Evolutionary conservation across 106 monocot genomes (phyloP), one percentile per base, ranked within the genome.

Genomic region (Apostasia ramifera): DNA sequence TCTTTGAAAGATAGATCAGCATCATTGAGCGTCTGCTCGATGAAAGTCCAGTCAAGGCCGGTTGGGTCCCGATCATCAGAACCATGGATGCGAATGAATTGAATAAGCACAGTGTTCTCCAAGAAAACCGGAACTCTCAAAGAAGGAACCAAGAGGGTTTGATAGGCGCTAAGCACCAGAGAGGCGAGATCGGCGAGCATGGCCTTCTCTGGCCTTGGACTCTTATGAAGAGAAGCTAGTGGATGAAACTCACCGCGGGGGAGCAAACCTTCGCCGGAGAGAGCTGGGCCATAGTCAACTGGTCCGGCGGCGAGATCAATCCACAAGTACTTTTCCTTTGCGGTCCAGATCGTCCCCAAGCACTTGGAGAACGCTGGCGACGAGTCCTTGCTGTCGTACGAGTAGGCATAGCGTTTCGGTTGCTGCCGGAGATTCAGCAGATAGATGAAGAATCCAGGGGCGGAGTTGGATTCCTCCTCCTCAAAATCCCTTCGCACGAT

Each of bases 231-330:
- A 0, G 92, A 38, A 0, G 95, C 82, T 2, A 97, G 71, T 1
- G 92, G 89, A 76, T 97, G 92, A 66, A 92, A 95, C 51, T 95
- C 95, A 42, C 95, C 91, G 8, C 82, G 81, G 0, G 95, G 95
- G 50, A 95, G 84, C 47, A 86, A 66, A 1, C 95, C 95, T 0
- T 97, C 92, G 14, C 95, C 95, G 3, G 95, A 97, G 15, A 87
- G 73, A 2, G 85, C 84, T 2, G 95, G 95, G 5, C 95, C 95
- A 42, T 89, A 92, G 47, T 92, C 80, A 37, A 97, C 89, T 2
- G 95, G 95, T 0, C 95, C 95, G 0, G 95, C 95, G 0, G 79
- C 79, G 5, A 97, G 85, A 51, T 97, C 95, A 53, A 97, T 81
- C 95, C 95, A 97, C 1, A 89, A 2, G 57, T 97, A 97, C 45